Base-by-base conservation (phyloP, 129 eudicot genomes). In the Flaveria brownii region DNA sequence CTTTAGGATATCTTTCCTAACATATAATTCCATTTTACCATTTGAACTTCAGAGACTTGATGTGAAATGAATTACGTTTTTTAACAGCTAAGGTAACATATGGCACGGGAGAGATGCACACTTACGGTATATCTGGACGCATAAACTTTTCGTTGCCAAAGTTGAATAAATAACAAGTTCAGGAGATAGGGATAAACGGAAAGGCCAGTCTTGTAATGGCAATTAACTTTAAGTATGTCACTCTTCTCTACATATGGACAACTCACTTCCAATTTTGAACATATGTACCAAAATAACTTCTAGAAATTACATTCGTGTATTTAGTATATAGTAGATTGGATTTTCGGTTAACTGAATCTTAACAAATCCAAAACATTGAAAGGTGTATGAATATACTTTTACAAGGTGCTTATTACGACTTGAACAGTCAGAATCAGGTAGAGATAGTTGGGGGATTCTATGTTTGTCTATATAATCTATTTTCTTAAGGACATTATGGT, bases 61-160 rank as follows among this genome's bases (percentile, higher is more conserved):
- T 25, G 20, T 49, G 67, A 39, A 26, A 56, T 25, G 59, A 61
- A 61, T 78, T 78, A 4, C 6, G 46, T 33, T 49, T 65, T 54
- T 78, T 70, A 59, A 59, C 42, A 26, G 5, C 51, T 61, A 71
- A 62, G 65, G 52, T 47, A 33, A 76, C n/a, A 71, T 70, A 47
- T 42, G 70, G 39, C 51, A 20, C 43, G 70, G n/a, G 47, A 17
- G 30, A 68, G 23, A 56, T 2, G 15, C 69, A 77, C 23, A 59
- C 26, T 55, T 33, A 7, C 25, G 3, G 30, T 52, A 51, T 33
- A 8, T n/a, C 22, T 0, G 20, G 28, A 56, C 23, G 46, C 26
- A 46, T 61, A 60, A 30, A 60, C 33, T 4, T 63, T 64, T 75
- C 65, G 64, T 75, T 63, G 28, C 30, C 39, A 75, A 47, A 75